Evolutionary conservation across 129 eudicot species (phyloP), one percentile per base, ranked within the genome.

Genomic region (Artemisia annua): DNA sequence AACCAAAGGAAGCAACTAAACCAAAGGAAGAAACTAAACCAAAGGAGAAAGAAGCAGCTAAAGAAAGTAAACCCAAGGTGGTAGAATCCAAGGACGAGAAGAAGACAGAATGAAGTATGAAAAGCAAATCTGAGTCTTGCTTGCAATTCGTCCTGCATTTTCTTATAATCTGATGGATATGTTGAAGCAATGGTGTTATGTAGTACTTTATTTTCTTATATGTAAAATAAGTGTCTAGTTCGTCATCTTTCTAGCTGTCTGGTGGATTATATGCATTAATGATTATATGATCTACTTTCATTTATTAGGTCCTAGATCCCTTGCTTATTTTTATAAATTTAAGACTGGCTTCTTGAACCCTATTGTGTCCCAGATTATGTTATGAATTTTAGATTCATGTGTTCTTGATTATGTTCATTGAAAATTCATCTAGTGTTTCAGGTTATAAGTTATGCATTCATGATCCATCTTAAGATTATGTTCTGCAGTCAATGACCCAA

Each of bases 1-100:
- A 83, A 35, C 84, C 96, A 0, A 87, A 83, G 83, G 87, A 67
- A 58, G 58, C 67, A 67, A 76, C 73, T 26, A 70, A 48, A 9
- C 17, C 19, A 1, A 78, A 62, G 39, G 68, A 61, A 30, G 79
- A 65, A 18, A 63, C 70, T 16, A 77, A 77, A 62, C 50, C 81
- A 1, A 78, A 78, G 14, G 72, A 69, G 48, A 77, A 75, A 44
- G 80, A 75, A 18, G 48, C 62, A 9, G 72, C 61, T 28, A 77
- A 75, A 44, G 80, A 75, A 7, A 15, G 26, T 69, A 69, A 61
- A 61, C 69, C 69, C 3, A 44, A 7, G 50, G 49, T 35, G 53
- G 46, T 58, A 60, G 76, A 72, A 46, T 20, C 68, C 68, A 78
- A 78, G 68, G 82, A 65, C 48, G 82, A 78, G 73, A 78, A 78